Percentiles rank a stretch among this genome's conserved stretches.
These are phyloP conservation scores for Akebia trifoliata DNA, from an alignment of 164 flowering plant genomes.

Conservation along the genomic window DNA sequence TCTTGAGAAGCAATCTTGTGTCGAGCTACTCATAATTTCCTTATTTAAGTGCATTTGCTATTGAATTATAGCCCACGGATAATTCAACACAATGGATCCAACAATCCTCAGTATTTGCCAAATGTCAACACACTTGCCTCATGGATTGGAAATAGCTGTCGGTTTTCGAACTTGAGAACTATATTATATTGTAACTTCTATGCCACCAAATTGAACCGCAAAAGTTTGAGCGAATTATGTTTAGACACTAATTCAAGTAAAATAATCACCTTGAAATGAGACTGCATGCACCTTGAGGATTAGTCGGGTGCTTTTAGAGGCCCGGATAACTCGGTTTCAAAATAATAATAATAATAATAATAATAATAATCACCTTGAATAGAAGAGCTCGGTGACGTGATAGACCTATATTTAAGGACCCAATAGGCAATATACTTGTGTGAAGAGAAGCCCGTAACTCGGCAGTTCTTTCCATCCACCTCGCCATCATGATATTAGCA, in stretches of 20 bases:
- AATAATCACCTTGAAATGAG: no score
- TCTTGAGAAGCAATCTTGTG: no score
- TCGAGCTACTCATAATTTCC: no score
- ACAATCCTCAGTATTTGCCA: background rate
- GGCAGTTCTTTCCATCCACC: slow-evolving; percentile 77
- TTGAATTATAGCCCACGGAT: no score
- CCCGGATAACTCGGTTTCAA: no score
- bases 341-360: background rate
- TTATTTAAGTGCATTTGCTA: no score
- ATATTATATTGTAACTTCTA: background rate
- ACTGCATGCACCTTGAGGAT: background rate
- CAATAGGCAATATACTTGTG: slow-evolving; percentile 80
- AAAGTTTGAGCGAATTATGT: no score
- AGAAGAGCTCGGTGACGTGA: slow-evolving; percentile 97
- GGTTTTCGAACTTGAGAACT: no score
- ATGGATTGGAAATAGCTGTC: no score
- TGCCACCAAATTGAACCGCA: background rate
- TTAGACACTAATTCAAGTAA: no score
- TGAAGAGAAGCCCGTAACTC: slow-evolving; percentile 79
- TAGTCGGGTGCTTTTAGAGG: no score
- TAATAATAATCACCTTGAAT: slow-evolving; percentile 63
- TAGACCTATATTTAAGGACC: slow-evolving; percentile 75
- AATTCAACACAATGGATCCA: background rate
- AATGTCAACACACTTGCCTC: background rate
- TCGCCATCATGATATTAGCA: slow-evolving; percentile 69